Base-by-base conservation (phyloP, 2,329 filamentous ascomycete genomes). In the Cordyceps cicadae region DNA sequence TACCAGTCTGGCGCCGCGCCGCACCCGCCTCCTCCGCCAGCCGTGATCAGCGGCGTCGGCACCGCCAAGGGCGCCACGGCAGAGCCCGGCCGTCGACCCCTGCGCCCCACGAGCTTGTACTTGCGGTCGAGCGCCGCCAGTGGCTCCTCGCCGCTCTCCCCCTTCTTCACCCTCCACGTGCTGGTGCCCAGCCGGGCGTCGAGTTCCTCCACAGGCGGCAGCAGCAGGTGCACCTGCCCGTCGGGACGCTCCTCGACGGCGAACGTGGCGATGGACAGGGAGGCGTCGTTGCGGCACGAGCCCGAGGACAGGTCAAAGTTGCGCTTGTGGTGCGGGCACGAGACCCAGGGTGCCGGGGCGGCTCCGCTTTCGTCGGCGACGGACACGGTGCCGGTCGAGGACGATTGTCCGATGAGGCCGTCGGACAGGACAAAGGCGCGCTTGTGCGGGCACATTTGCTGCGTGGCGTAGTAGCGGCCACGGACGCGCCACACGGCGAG, bases 381-480 rank as follows among this genome's bases (percentile, higher is more conserved):
- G 37, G 55, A 52, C 24, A 59, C 32, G 34, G 29, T 41, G 48
- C 48, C 48, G 2, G 48, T 51, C 5, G 55, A 41, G 5, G 71
- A 66, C 29, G 85, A 81, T 65, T 90, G 87, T 46, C 92, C 92
- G 52, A 96, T 82, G 9, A 96, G 77, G 1, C 91, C 90, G 70
- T 96, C 92, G 0, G 88, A 88, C 29, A 96, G 83, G n/a, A 92
- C 87, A 69, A 96, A 96, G 1, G 91, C 87, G 12, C 91, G 87
- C 75, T 93, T 94, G 76, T 96, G 91, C 11, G 92, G 92, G 71
- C 92, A 96, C 92, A 96, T 96, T 71, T 96, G 90, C 76, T 96
- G 92, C 15, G 88, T 89, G 62, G 89, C 89, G 72, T 93, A 93
- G 79, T 87, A 95, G 59, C 82, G 83, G 21, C 90, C 91, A 59